Evolutionary conservation across 768 basidiomycete genomes (phyloP).

Genomic region (Leccinum olivaceopallidum): DNA sequence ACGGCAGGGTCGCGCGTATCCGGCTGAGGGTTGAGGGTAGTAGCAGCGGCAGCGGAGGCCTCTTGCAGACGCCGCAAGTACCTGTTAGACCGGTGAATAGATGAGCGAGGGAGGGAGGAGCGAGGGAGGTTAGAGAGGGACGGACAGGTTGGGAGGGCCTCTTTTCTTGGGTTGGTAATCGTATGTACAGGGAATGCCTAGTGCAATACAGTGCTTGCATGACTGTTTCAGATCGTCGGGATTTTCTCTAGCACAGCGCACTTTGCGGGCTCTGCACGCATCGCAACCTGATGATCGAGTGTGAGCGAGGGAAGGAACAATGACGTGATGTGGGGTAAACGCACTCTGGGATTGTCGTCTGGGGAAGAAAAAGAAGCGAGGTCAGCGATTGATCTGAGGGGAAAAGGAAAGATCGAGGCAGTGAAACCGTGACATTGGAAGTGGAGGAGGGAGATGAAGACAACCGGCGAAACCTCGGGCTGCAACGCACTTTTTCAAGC

Average conservation of each 20-base stretch:
- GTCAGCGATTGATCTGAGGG: slow-evolving; percentile 34
- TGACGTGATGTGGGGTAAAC: slow-evolving; percentile 34
- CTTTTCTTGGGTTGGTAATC: slow-evolving; percentile 94
- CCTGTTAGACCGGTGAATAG: slow-evolving; percentile 35
- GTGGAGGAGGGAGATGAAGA: slow-evolving; percentile 10
- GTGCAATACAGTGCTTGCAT: slow-evolving; percentile 85
- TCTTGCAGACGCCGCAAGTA: slow-evolving; percentile 82
- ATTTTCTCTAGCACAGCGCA: slow-evolving; percentile 79
- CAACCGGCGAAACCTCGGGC: slow-evolving; percentile 57
- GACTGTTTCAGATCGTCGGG: slow-evolving; percentile 73
- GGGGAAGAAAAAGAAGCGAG: slow-evolving; percentile 29
- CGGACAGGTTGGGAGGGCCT: slow-evolving; percentile 89
- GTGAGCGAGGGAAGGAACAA: slow-evolving; percentile 15
- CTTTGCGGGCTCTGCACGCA: slow-evolving; percentile 85
- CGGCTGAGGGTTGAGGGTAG: slow-evolving; percentile 15
- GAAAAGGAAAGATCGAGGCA: slow-evolving; percentile 30
- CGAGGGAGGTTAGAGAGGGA: not conserved
- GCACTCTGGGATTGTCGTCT: slow-evolving; percentile 87
- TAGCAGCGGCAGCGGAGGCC: slow-evolving; percentile 54
- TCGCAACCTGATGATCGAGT: slow-evolving; percentile 64
- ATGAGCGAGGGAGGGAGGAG: no score
- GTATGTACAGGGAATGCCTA: slow-evolving; percentile 85
- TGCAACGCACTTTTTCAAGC: slow-evolving; percentile 74
- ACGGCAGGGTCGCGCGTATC: slow-evolving; percentile 38
- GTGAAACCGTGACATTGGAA: not conserved